A percentile compares a stretch with the other conserved stretches of the same genome.
phyloP scores from a whole-genome alignment of 805 yeast species.

The Hemisphaericaspora nanyangensis region DNA sequence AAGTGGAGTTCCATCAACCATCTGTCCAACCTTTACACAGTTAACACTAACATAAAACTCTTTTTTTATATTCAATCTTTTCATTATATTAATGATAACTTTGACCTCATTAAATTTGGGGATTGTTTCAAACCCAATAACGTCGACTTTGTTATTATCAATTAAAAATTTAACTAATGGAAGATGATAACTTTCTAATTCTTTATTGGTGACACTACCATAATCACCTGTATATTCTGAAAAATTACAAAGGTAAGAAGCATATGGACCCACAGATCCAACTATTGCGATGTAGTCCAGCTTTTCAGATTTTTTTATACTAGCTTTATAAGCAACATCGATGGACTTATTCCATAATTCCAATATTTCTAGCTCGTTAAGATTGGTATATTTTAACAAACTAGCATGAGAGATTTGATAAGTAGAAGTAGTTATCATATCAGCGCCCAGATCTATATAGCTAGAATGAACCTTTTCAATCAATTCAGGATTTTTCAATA shows the following conservation, averaged over 20 bases:
- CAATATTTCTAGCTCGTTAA: constrained; percentile 12
- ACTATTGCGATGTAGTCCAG: constrained; percentile 33
- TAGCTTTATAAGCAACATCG: constrained; percentile 19
- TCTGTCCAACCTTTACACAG: constrained; percentile 2
- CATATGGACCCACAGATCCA: constrained; percentile 77
- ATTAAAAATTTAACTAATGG: constrained; percentile 37
- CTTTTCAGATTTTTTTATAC: not conserved
- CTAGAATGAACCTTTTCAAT: constrained; percentile 47
- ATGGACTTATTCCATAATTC: constrained; percentile 22
- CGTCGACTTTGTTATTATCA: constrained; percentile 43
- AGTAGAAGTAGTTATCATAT: constrained; percentile 51
- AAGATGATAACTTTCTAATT: constrained; percentile 48
- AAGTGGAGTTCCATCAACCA: constrained; percentile 32
- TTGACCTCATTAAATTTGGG: constrained; percentile 59
- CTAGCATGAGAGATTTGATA: constrained; percentile 56
- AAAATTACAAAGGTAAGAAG: constrained; percentile 64
- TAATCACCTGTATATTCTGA: constrained; percentile 74
- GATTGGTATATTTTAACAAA: constrained; percentile 20
- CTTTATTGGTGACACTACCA: constrained; percentile 29
- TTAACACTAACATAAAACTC: constrained; percentile 44
- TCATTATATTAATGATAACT: constrained; percentile 39
- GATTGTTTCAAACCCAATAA: constrained; percentile 68
- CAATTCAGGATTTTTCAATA: constrained; percentile 40
- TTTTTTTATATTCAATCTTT: constrained; percentile 17
- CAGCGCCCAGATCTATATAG: constrained; percentile 53